phyloP scores from a whole-genome alignment of 208 protist genomes.

The Trypanosoma cruzi region DNA sequence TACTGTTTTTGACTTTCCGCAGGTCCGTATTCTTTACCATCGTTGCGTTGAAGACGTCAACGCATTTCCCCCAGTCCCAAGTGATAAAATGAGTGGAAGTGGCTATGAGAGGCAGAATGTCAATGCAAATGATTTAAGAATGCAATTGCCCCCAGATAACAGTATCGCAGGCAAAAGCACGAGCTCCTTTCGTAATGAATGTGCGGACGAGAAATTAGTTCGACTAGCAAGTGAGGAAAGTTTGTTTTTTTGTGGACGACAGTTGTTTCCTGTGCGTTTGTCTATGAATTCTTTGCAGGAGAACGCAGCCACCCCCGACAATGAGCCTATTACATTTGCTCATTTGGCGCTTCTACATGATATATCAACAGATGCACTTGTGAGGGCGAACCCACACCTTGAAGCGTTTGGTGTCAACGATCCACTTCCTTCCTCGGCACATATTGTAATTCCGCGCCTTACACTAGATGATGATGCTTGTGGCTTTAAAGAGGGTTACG shows the following conservation, averaged over 20 bases:
- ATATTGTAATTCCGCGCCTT: constrained; percentile 22
- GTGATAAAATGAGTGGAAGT: not conserved
- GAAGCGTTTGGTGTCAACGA: constrained; percentile 26
- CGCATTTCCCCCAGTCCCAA: not conserved
- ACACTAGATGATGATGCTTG: not conserved
- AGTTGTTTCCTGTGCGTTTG: not conserved
- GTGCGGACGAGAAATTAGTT: not conserved
- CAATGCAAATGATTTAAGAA: not conserved
- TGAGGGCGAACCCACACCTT: constrained; percentile 44
- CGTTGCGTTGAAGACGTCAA: constrained; percentile 5
- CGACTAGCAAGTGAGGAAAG: not conserved
- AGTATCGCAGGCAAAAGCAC: not conserved
- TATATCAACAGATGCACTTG: constrained; percentile 27
- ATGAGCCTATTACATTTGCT: constrained; percentile 42
- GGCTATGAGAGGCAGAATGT: not conserved
- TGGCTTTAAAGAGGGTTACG: not conserved
- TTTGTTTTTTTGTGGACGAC: not conserved
- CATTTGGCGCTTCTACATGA: constrained; percentile 42
- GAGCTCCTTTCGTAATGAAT: not conserved
- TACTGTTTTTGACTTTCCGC: constrained; percentile 44
- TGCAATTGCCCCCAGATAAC: not conserved
- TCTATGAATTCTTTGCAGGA: not conserved
- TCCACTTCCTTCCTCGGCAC: constrained; percentile 24
- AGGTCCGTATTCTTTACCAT: constrained; percentile 34
- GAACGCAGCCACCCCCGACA: constrained; percentile 24